Base-by-base conservation (phyloP, 2,329 filamentous ascomycete genomes). In the Dactylellina drechsleri region DNA sequence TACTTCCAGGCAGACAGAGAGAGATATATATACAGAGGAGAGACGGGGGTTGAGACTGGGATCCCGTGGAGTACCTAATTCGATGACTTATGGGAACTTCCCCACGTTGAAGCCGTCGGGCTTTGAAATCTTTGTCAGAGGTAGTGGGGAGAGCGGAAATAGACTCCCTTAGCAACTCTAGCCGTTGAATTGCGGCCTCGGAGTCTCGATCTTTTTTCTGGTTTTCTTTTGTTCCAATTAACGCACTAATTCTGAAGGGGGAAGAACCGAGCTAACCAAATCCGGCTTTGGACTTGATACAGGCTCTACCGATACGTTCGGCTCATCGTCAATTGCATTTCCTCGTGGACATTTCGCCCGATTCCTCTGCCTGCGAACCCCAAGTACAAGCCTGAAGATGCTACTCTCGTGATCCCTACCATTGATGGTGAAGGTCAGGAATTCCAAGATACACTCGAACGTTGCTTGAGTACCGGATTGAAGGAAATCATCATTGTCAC, bases 381-480 rank as follows among this genome's bases (percentile, higher is more conserved):
- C n/a, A 89, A 86, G 52, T 90, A 93, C 81, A 80, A 79, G 58
- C 78, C 78, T 15, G 84, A 91, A 78, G 92, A 98, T 87, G 93
- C 97, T 79, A 97, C 94, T 4, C 92, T 97, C 77, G 92, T 98
- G 79, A 91, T 97, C 76, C 94, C 94, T 6, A 96, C 93, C 10
- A 93, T 98, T 77, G 92, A 96, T 80, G 92, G 93, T 75, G 89
- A 89, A 76, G 92, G 94, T 74, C 89, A 93, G 79, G 92, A 96
- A 80, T 85, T 98, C 76, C 89, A 90, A 62, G 88, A 91, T 73
- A 96, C 93, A 16, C 86, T 98, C 45, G 85, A 90, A 80, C 92
- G 91, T 79, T 92, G 92, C 77, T 84, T 93, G 58, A 87, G 87
- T 20, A 91, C 90, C 79, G 84, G 87, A 66, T 90, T 91, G 0